These are phyloP conservation scores for Triticum monococcum DNA, from an alignment of 176 grass and related monocot genomes.

Conservation along the genomic window DNA sequence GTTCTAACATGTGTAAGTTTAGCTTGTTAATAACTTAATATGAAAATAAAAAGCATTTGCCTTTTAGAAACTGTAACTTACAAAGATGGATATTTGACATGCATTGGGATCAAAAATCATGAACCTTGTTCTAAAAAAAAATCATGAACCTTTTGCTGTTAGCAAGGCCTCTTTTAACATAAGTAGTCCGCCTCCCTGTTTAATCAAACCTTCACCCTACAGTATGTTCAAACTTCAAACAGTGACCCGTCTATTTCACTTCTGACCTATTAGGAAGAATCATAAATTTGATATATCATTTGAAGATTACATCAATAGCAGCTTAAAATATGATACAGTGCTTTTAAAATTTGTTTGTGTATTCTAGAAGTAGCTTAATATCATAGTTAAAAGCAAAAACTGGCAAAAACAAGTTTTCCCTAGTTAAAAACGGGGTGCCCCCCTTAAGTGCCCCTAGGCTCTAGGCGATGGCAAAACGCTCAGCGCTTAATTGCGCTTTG, in stretches of 20 bases:
- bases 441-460: not conserved
- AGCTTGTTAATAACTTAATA: conserved; percentile 2
- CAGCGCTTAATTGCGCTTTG: not conserved
- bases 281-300: not conserved
- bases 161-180: conserved; percentile 2
- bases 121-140: not conserved
- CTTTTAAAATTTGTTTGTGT: conserved; percentile 4
- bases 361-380: conserved; percentile 5
- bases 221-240: not conserved
- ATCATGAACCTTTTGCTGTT: conserved; percentile 2
- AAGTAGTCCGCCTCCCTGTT: not conserved
- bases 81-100: not conserved
- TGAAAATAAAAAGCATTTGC: not conserved
- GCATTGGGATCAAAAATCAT: not conserved
- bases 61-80: conserved; percentile 9
- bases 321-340: not conserved
- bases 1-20: not conserved
- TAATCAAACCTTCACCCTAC: not conserved
- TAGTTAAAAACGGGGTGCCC: not conserved
- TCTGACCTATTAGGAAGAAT: conserved; percentile 4
- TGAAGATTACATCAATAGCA: not conserved
- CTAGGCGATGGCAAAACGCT: not conserved
- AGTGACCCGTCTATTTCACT: conserved; percentile 7
- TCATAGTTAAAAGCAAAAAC: not conserved
- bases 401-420: no score